A percentile compares a stretch with the other conserved stretches of the same genome.
Evolutionary conservation across 208 protist species (phyloP).

Genomic region (Leishmania guyanensis): DNA sequence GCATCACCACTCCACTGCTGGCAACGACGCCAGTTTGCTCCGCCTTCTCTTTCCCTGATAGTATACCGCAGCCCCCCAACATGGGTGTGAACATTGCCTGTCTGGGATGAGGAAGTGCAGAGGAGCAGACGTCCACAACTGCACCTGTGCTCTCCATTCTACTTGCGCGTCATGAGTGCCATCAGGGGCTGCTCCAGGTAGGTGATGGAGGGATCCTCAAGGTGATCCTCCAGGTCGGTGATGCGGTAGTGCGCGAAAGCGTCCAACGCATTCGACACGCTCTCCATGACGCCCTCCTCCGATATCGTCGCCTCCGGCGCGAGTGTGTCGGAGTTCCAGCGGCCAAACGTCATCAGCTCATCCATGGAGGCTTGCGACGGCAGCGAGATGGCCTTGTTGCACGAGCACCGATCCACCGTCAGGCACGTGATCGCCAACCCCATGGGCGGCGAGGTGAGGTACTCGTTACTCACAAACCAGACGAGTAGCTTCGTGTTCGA

Average conservation of each 20-base stretch:
- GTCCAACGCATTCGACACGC: constrained; percentile 73
- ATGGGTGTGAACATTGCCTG: not conserved
- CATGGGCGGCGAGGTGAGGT: constrained; percentile 56
- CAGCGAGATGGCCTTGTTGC: constrained; percentile 37
- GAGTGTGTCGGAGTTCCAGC: constrained; percentile 83
- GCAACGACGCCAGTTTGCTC: not conserved
- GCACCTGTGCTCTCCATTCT: not conserved
- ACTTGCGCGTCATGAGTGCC: constrained; percentile 48
- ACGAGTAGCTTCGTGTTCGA: constrained; percentile 42
- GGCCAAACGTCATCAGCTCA: constrained; percentile 54
- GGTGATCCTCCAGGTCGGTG: constrained; percentile 87
- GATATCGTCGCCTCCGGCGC: constrained; percentile 44
- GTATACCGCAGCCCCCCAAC: not conserved
- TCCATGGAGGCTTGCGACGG: constrained; percentile 21
- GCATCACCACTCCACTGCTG: not conserved
- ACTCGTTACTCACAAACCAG: constrained; percentile 71
- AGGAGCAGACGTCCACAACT: not conserved
- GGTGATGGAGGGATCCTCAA: constrained; percentile 77
- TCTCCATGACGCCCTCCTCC: constrained; percentile 51
- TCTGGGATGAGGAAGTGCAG: not conserved
- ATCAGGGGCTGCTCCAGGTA: constrained; percentile 76
- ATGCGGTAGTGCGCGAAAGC: constrained; percentile 77
- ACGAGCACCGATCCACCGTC: constrained; percentile 35
- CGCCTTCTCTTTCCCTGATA: not conserved
- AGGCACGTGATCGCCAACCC: constrained; percentile 44